phyloP scores from a whole-genome alignment of 768 basidiomycete genomes.

The Suillus sp. region DNA sequence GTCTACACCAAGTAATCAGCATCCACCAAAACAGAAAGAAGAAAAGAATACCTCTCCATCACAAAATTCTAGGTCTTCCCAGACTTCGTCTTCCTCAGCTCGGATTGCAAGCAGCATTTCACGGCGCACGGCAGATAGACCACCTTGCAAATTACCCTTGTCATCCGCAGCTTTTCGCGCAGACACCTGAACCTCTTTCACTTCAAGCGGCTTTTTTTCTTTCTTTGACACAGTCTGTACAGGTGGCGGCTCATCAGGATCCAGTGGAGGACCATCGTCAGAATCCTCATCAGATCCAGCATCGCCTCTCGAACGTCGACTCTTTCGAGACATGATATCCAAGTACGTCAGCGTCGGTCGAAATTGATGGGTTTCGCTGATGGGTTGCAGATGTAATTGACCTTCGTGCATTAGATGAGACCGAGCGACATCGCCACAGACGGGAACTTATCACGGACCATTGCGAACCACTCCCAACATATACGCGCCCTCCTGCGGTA shows the following conservation, averaged over 20 bases:
- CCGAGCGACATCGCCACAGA: slow-evolving; percentile 6
- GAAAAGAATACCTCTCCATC: slow-evolving; percentile 56
- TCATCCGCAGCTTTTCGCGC: slow-evolving; percentile 68
- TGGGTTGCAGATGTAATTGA: slow-evolving; percentile 74
- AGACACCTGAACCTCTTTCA: slow-evolving; percentile 77
- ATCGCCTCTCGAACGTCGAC: slow-evolving; percentile 47
- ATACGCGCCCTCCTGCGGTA: slow-evolving; percentile 63
- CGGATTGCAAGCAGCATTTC: slow-evolving; percentile 79
- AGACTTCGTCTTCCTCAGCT: slow-evolving; percentile 75
- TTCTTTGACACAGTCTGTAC: slow-evolving; percentile 45
- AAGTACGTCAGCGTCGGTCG: slow-evolving; percentile 83
- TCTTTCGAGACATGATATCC: slow-evolving; percentile 69
- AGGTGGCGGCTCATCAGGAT: slow-evolving; percentile 72
- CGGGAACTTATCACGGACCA: slow-evolving; percentile 45
- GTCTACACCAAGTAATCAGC: slow-evolving; percentile 44
- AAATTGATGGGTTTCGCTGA: slow-evolving; percentile 78
- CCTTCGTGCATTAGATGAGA: slow-evolving; percentile 42
- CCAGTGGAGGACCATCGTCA: slow-evolving; percentile 77
- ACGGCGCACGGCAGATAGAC: slow-evolving; percentile 67
- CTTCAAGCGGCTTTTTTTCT: slow-evolving; percentile 61
- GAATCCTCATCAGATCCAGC: slow-evolving; percentile 68
- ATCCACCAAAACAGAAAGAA: not conserved
- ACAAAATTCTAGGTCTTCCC: slow-evolving; percentile 69
- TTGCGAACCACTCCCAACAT: slow-evolving; percentile 78
- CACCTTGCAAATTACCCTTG: slow-evolving; percentile 58